Base-by-base conservation (phyloP, 371 early-diverging fungal genomes). In the Actinomortierella ambigua region DNA sequence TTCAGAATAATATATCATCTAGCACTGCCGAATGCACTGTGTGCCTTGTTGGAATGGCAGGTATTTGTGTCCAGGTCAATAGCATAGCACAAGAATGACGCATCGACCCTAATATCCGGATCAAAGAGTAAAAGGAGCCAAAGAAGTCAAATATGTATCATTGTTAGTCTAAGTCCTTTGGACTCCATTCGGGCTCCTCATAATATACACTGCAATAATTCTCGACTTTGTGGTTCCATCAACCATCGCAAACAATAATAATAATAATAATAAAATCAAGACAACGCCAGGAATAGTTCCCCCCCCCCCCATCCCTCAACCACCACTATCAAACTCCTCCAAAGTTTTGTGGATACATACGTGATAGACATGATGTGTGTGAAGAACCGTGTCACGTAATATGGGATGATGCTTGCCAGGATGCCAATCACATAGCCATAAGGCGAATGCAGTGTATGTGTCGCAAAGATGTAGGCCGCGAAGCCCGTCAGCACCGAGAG, bases 31-130 rank as follows among this genome's bases (percentile, higher is more conserved):
- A 85, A 85, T 17, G 82, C 80, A 26, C 73, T 69, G 50, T 85
- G 85, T 23, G 82, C 85, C 41, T 68, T 68, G 20, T 80, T 76
- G 51, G 78, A 71, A 70, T 90, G 86, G 44, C 86, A 85, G 15
- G 81, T 81, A 61, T 90, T 89, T 3, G 83, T 83, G 58, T 93
- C 92, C 15, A 92, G 69, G 73, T 93, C 93, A 54, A 93, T 85
- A 17, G 91, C 86, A 71, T 90, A 93, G 61, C 91, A 91, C 18
- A 93, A 77, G 63, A 92, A 92, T 2, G 86, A 84, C 0, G 93
- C 87, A 71, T 93, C 92, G 26, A 93, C 82, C 50, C 91, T 92
- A 63, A 34, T 29, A 28, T 39, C 56, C n/a, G 59, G 26, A 27
- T 24, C 17, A 18, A 51, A 41, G 44, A 44, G 44, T 13, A 44